phyloP scores from a whole-genome alignment of 1,284 basidiomycete genomes.

The Ganoderma sp. region DNA sequence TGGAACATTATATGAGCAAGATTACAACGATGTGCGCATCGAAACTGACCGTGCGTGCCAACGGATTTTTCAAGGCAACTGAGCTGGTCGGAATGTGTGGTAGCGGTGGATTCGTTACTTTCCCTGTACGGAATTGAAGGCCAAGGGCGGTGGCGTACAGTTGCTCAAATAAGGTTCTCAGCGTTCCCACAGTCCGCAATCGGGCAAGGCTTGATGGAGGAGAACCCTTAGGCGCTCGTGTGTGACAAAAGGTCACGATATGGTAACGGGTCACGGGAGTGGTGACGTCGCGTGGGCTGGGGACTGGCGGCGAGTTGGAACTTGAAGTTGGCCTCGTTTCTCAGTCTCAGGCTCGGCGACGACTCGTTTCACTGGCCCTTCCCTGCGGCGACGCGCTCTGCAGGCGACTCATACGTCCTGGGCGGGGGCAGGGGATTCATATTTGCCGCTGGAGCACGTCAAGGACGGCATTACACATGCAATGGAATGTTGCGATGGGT shows the following conservation, averaged over 20 bases:
- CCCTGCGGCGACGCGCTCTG: not conserved
- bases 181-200: not conserved
- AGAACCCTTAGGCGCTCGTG: too few species aligned
- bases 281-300: not conserved
- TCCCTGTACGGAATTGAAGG: constrained; percentile 7
- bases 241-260: too few species aligned
- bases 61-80: constrained; percentile 88
- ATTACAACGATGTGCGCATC: not conserved
- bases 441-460: constrained; percentile 16
- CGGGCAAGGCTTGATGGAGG: not conserved
- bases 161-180: constrained; percentile 38
- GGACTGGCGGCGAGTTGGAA: not conserved
- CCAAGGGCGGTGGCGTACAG: constrained; percentile 38
- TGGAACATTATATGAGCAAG: constrained; percentile 36
- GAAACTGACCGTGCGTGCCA: constrained; percentile 62
- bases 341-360: not conserved
- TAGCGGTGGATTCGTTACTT: constrained; percentile 15
- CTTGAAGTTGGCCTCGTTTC: not conserved
- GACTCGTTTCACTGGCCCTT: not conserved
- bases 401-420: constrained; percentile 6
- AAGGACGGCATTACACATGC: constrained; percentile 40
- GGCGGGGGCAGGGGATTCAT: constrained; percentile 12
- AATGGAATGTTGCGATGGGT: constrained; percentile 63
- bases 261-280: not conserved
- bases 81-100: constrained; percentile 40